These are phyloP conservation scores for Moesziomyces aphidis DNA, from an alignment of 1,284 basidiomycete genomes.

Conservation along the genomic window DNA sequence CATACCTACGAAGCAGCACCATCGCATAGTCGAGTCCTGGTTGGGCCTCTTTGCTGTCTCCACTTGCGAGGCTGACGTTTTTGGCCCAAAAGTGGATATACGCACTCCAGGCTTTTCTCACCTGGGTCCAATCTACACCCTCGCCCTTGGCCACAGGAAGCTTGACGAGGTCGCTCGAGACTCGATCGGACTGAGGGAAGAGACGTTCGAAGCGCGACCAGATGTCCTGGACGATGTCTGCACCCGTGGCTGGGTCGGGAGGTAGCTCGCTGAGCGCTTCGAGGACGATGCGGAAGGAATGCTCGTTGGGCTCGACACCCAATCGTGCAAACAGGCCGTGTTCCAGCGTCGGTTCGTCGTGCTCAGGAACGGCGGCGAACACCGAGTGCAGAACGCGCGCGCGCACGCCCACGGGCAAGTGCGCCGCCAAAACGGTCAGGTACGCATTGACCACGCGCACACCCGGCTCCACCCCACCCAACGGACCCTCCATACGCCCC, in stretches of 20 bases:
- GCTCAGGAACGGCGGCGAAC: background rate
- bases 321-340: constrained; percentile 43
- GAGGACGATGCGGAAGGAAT: constrained; percentile 46
- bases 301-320: constrained; percentile 47
- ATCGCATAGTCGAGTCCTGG: constrained; percentile 17
- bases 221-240: constrained; percentile 13
- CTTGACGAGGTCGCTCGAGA: constrained; percentile 3
- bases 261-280: constrained; percentile 19
- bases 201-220: constrained; percentile 38
- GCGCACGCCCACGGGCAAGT: constrained; percentile 55
- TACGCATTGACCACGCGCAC: constrained; percentile 83
- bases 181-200: background rate
- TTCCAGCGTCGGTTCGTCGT: constrained; percentile 8
- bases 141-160: background rate
- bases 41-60: background rate
- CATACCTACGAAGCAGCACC: constrained; percentile 5
- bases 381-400: constrained; percentile 9
- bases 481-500: constrained; percentile 68
- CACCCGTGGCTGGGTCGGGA: background rate
- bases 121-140: constrained; percentile 15
- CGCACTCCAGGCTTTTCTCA: constrained; percentile 43
- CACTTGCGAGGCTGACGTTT: background rate
- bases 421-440: constrained; percentile 76
- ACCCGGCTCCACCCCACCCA: constrained; percentile 75
- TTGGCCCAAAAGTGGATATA: constrained; percentile 53